A percentile compares a stretch with the other conserved stretches of the same genome.
phyloP scores from a whole-genome alignment of 176 grass and related monocot species.

The Musa schizocarpa region DNA sequence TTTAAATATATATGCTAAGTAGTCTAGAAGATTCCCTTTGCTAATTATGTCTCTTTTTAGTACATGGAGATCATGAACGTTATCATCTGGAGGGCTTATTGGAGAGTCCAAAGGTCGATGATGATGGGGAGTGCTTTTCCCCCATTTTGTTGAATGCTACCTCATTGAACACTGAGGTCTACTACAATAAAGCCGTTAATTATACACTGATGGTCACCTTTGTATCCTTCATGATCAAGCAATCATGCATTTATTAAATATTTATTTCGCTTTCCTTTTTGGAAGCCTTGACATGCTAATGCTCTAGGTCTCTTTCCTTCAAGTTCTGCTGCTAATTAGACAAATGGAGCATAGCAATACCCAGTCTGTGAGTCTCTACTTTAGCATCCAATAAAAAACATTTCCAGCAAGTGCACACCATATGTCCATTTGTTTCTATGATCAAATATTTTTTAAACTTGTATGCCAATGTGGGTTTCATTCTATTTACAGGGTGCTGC shows the following conservation, averaged over 20 bases:
- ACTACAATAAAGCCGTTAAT: slow-evolving; percentile 99
- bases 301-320: slow-evolving; percentile 84
- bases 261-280: slow-evolving; percentile 11
- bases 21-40: neutral
- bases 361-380: slow-evolving; percentile 60
- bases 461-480: slow-evolving; percentile 6
- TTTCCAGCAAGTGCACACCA: neutral
- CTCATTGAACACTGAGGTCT: slow-evolving; percentile 91
- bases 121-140: slow-evolving; percentile 82
- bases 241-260: slow-evolving; percentile 22
- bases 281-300: slow-evolving; percentile 34
- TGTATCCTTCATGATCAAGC: slow-evolving; percentile 60
- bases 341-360: slow-evolving; percentile 99
- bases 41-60: slow-evolving; percentile 14
- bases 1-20: neutral
- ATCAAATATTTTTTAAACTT: slow-evolving; percentile 24
- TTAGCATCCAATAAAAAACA: slow-evolving; percentile 21
- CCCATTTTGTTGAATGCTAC: slow-evolving; percentile 88
- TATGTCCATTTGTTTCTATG: slow-evolving; percentile 3
- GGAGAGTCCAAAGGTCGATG: slow-evolving; percentile 68
- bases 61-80: slow-evolving; percentile 76
- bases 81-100: slow-evolving; percentile 88
- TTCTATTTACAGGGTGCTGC: slow-evolving; percentile 57
- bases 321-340: slow-evolving; percentile 91
- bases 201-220: slow-evolving; percentile 99